These are phyloP conservation scores for Acanthamoeba triangularis DNA, from an alignment of 208 protist species.

Conservation along the genomic window DNA sequence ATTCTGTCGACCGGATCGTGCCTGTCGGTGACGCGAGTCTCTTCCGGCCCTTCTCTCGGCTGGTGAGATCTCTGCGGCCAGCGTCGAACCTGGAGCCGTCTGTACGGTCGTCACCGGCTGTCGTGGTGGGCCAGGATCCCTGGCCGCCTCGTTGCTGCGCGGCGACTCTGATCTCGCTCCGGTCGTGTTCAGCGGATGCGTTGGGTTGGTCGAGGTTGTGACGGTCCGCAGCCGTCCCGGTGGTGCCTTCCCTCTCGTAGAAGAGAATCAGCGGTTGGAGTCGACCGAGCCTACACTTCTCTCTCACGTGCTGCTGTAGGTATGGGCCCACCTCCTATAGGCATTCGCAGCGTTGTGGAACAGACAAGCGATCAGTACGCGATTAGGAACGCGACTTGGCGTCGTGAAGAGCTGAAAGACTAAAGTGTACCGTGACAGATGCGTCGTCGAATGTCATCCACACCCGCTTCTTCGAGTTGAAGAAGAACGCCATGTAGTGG, in stretches of 20 bases:
- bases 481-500: constrained; percentile 58
- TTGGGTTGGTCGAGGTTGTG: not conserved
- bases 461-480: not conserved
- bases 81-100: no score
- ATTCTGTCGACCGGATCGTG: no score
- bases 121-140: no score
- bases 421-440: not conserved
- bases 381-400: not conserved
- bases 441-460: constrained; percentile 49
- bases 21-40: no score
- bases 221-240: not conserved
- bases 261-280: constrained; percentile 29
- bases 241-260: not conserved
- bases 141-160: no score
- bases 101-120: no score
- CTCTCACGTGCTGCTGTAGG: not conserved
- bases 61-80: no score
- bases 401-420: not conserved
- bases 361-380: no score
- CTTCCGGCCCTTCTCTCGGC: no score
- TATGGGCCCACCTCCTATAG: not conserved
- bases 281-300: not conserved
- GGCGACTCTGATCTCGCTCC: not conserved
- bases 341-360: not conserved
- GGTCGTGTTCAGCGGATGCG: not conserved